Conservation (phyloP, 306 rosid species). For the Herpetospermum pedunculosum region DNA sequence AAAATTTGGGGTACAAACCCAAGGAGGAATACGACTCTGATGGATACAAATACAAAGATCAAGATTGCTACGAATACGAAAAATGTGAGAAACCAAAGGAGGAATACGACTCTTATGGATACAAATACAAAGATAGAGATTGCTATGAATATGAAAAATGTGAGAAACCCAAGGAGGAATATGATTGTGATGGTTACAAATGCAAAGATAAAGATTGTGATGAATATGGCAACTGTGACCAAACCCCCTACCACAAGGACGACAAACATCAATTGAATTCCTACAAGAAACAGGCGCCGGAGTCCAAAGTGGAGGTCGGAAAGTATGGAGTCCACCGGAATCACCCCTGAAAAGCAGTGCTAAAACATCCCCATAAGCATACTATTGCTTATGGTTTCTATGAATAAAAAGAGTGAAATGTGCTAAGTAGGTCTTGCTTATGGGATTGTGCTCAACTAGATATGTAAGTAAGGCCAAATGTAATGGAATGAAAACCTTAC, state of each 20-base stretch:
- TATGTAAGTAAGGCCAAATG: not conserved
- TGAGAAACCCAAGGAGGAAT: not conserved
- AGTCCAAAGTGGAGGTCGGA: not conserved
- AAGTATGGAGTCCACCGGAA: not conserved
- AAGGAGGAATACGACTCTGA: not conserved
- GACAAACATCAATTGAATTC: not conserved
- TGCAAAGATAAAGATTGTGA: not conserved
- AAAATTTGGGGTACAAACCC: not conserved
- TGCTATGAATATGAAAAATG: not conserved
- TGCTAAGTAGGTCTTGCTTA: not conserved
- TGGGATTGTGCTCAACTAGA: not conserved
- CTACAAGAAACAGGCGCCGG: not conserved
- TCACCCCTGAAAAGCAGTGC: not conserved
- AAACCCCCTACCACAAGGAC: not conserved
- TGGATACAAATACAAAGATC: not conserved
- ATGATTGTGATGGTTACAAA: not conserved
- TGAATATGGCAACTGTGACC: not conserved
- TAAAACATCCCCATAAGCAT: not conserved
- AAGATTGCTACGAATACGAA: not conserved
- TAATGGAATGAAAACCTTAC: not conserved
- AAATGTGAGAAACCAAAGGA: not conserved
- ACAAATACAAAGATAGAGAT: slow-evolving; percentile 1
- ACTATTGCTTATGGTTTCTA: not conserved
- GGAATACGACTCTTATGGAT: not conserved
- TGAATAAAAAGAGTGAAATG: not conserved